Evolutionary conservation across 2,329 filamentous ascomycete species (phyloP).

Genomic region (Pseudogymnoascus destructans): DNA sequence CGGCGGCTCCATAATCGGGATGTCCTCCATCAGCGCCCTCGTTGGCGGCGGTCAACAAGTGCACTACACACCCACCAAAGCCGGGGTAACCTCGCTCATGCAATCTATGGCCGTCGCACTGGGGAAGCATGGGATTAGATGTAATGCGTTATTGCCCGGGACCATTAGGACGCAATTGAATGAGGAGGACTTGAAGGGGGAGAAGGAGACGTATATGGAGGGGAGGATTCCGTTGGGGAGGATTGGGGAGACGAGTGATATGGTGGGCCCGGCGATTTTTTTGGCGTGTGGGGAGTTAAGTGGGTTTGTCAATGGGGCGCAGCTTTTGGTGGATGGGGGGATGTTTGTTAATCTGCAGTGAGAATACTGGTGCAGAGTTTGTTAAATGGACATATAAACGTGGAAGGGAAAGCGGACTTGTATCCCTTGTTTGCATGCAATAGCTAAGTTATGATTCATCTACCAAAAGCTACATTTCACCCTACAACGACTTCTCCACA

Average conservation of each 20-base stretch:
- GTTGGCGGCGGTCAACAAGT: constrained; percentile 68
- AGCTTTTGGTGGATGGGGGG: constrained; percentile 77
- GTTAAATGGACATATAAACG: neutral
- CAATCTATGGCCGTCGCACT: constrained; percentile 71
- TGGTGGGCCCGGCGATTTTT: constrained; percentile 77
- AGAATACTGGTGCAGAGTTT: neutral
- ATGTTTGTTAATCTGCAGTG: constrained; percentile 80
- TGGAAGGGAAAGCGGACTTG: neutral
- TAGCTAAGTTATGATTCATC: neutral
- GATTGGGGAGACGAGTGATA: constrained; percentile 57
- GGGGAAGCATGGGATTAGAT: constrained; percentile 62
- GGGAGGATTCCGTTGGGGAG: constrained; percentile 65
- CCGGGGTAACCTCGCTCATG: constrained; percentile 67
- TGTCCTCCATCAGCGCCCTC: constrained; percentile 60
- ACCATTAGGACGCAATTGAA: constrained; percentile 78
- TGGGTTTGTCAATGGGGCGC: constrained; percentile 69
- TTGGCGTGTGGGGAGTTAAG: constrained; percentile 67
- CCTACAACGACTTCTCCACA: constrained; percentile 19
- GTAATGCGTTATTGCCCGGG: constrained; percentile 72
- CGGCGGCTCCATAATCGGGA: constrained; percentile 68
- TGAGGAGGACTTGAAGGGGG: constrained; percentile 63
- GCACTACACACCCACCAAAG: constrained; percentile 84
- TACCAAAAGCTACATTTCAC: neutral
- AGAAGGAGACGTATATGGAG: constrained; percentile 68
- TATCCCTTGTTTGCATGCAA: neutral